Evolutionary conservation across 177 flowering plant species (phyloP).

Genomic region (Vitis hybrid): DNA sequence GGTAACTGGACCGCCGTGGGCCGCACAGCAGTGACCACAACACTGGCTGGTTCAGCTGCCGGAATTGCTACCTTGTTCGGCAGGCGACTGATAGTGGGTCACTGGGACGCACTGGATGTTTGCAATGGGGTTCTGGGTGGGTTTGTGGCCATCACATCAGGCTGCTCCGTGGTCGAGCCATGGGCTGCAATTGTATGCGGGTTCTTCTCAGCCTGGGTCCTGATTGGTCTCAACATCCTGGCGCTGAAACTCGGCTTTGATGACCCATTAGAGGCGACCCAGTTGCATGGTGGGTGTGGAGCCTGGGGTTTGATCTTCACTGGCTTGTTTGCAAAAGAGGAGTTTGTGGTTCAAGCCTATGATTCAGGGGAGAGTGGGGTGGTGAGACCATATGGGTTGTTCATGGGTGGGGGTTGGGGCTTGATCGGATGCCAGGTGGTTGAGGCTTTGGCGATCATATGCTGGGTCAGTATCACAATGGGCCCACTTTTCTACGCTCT

Average conservation of each 20-base stretch:
- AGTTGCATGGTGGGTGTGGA: conserved; percentile 47
- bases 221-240: conserved; percentile 57
- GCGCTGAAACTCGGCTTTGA: conserved; percentile 50
- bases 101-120: conserved; percentile 67
- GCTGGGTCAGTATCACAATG: conserved; percentile 71
- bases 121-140: conserved; percentile 72
- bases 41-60: conserved; percentile 60
- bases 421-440: conserved; percentile 55
- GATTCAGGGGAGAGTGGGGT: conserved; percentile 31
- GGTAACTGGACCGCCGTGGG: conserved; percentile 67
- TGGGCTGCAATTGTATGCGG: conserved; percentile 83
- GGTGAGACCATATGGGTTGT: conserved; percentile 50
- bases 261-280: conserved; percentile 59
- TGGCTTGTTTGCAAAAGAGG: conserved; percentile 64
- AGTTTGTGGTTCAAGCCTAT: conserved; percentile 51
- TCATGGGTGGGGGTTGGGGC: conserved; percentile 75
- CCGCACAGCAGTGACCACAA: conserved; percentile 67
- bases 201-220: conserved; percentile 55
- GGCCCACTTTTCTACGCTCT: conserved; percentile 62
- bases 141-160: conserved; percentile 70
- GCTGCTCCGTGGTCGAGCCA: conserved; percentile 75
- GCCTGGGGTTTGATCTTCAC: conserved; percentile 48
- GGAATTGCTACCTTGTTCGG: conserved; percentile 58
- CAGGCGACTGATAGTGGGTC: conserved; percentile 50
- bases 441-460: conserved; percentile 48